These are phyloP conservation scores for Puya raimondii DNA, from an alignment of 176 grass and related monocot species.

Conservation along the genomic window DNA sequence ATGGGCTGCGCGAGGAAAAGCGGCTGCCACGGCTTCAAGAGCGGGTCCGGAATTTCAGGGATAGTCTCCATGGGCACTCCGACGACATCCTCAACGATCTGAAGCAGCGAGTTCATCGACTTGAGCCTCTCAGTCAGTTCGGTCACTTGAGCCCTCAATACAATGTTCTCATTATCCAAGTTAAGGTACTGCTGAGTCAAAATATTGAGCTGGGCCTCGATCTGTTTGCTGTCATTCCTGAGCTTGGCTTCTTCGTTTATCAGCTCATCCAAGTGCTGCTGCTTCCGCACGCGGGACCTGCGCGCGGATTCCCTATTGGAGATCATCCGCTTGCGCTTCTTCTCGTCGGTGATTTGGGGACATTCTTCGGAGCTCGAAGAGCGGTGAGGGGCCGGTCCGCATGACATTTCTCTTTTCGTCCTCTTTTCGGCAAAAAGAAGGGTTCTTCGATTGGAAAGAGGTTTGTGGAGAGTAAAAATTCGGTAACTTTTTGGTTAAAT, in stretches of 20 bases:
- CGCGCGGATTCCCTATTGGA: slow-evolving; percentile 79
- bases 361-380: slow-evolving; percentile 31
- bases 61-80: slow-evolving; percentile 50
- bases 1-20: neutral
- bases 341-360: slow-evolving; percentile 33
- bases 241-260: slow-evolving; percentile 18
- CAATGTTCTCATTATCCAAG: slow-evolving; percentile 55
- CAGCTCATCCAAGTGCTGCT: slow-evolving; percentile 43
- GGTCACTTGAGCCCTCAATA: slow-evolving; percentile 28
- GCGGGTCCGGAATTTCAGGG: slow-evolving; percentile 33
- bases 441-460: neutral
- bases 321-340: slow-evolving; percentile 58
- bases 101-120: slow-evolving; percentile 39
- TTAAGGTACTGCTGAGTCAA: slow-evolving; percentile 25
- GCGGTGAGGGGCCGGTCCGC: neutral
- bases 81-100: slow-evolving; percentile 25
- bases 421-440: neutral
- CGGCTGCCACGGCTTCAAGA: slow-evolving; percentile 34
- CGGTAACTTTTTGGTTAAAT: neutral
- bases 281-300: slow-evolving; percentile 59
- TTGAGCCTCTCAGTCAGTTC: slow-evolving; percentile 39
- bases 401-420: slow-evolving; percentile 3
- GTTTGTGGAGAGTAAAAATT: neutral
- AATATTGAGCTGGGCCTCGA: slow-evolving; percentile 16
- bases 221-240: slow-evolving; percentile 33